Conservation (phyloP, 2,329 filamentous ascomycete species). For the Geoglossum cookeanum region DNA sequence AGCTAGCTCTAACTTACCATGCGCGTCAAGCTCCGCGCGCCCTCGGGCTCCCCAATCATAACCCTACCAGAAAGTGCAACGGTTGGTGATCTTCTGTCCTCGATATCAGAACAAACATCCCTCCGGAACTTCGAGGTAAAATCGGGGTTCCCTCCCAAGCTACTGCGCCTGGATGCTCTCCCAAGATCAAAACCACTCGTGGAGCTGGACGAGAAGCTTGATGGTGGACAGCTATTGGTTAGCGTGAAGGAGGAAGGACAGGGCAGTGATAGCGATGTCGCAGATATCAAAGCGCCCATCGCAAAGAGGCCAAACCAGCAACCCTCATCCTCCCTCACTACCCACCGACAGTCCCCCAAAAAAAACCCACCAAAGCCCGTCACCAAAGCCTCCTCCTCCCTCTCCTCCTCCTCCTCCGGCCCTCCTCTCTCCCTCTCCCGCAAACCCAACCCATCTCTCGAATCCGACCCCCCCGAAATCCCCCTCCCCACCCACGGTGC, state of each 20-base stretch:
- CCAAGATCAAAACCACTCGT: slow-evolving; percentile 27
- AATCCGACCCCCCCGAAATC: slow-evolving; percentile 42
- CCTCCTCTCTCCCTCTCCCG: slow-evolving; percentile 19
- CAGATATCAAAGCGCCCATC: slow-evolving; percentile 1
- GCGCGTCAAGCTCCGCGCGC: slow-evolving; percentile 57
- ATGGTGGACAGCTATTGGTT: slow-evolving; percentile 52
- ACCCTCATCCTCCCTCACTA: background rate
- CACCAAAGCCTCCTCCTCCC: background rate
- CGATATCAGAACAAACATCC: slow-evolving; percentile 44
- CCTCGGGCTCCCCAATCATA: slow-evolving; percentile 51
- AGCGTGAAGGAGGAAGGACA: slow-evolving; percentile 23
- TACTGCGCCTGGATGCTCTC: slow-evolving; percentile 39
- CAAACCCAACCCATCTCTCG: slow-evolving; percentile 22
- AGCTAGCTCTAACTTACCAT: slow-evolving; percentile 25
- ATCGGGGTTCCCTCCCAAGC: slow-evolving; percentile 64
- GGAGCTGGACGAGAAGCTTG: slow-evolving; percentile 40
- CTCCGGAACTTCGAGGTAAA: slow-evolving; percentile 55
- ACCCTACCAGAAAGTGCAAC: slow-evolving; percentile 49
- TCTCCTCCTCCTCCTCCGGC: slow-evolving; percentile 6
- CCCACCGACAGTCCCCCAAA: too few relatives aligned
- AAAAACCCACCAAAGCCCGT: too few relatives aligned
- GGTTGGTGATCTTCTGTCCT: slow-evolving; percentile 38
- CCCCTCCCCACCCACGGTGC: slow-evolving; percentile 35
- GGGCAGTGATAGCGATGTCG: background rate
- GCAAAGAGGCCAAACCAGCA: background rate